phyloP scores from a whole-genome alignment of 257 asterid genomes.

The Salvia splendens region DNA sequence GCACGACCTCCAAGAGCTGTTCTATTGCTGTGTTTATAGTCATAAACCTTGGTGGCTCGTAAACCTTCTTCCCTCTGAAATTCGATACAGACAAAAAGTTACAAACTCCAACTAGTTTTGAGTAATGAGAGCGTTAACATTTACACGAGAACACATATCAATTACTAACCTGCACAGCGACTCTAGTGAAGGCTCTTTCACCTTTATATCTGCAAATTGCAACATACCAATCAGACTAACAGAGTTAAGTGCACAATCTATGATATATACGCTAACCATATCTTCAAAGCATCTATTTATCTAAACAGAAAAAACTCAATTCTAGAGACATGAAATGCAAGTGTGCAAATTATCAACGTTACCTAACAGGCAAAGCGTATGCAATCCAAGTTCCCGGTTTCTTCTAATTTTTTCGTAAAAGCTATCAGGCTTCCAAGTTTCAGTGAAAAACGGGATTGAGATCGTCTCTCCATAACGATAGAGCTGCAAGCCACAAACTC shows the following conservation, averaged over 20 bases:
- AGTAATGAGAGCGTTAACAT: constrained; percentile 5
- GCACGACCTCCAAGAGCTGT: constrained; percentile 88
- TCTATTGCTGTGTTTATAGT: constrained; percentile 79
- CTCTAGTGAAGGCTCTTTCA: constrained; percentile 86
- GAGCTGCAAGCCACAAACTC: constrained; percentile 91
- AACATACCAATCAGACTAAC: constrained; percentile 16
- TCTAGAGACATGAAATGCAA: neutral
- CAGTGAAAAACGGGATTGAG: constrained; percentile 89
- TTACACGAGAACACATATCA: neutral
- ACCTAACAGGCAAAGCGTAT: constrained; percentile 89
- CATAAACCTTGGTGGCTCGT: constrained; percentile 91
- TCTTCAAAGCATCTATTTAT: constrained; percentile 1
- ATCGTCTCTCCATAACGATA: constrained; percentile 89
- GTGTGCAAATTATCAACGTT: constrained; percentile 8
- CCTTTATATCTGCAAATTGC: constrained; percentile 67
- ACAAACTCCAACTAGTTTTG: constrained; percentile 8
- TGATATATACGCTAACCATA: neutral
- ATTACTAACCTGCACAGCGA: constrained; percentile 80
- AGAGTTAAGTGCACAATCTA: neutral
- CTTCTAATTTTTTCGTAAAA: constrained; percentile 77
- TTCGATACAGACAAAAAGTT: constrained; percentile 3
- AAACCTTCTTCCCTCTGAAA: constrained; percentile 77
- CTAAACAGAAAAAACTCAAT: neutral
- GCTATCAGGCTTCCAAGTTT: constrained; percentile 94
- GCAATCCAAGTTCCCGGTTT: constrained; percentile 46